Evolutionary conservation across 2,329 filamentous ascomycete species (phyloP).

Genomic region (Ceratocystis lukuohia): DNA sequence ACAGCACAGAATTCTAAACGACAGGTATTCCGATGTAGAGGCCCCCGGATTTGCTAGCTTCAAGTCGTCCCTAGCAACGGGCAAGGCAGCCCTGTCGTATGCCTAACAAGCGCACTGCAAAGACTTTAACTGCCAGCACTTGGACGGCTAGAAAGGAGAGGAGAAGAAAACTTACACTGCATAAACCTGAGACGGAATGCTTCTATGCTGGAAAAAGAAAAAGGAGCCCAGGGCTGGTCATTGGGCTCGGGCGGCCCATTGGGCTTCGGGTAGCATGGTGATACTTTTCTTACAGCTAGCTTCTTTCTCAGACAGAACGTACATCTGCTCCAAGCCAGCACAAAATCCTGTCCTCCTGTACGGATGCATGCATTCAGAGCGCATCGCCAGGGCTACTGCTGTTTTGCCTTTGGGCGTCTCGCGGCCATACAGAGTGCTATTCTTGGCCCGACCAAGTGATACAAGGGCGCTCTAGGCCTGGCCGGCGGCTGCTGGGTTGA

Average conservation of each 20-base stretch:
- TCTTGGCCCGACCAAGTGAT: neutral
- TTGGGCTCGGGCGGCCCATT: neutral
- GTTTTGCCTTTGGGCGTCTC: neutral
- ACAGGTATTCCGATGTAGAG: neutral
- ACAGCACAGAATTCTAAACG: slow-evolving; percentile 2
- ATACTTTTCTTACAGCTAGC: neutral
- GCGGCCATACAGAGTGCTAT: neutral
- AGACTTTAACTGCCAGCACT: neutral
- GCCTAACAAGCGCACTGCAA: slow-evolving; percentile 1
- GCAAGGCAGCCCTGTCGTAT: slow-evolving; percentile 2
- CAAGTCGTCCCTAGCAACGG: slow-evolving; percentile 3
- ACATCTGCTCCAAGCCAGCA: neutral
- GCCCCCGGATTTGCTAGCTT: neutral
- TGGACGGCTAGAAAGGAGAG: neutral
- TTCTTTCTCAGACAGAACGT: neutral
- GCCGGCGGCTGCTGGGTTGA: neutral
- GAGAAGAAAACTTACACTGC: neutral
- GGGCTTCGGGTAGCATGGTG: neutral
- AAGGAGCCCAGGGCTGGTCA: neutral
- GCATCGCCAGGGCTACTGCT: neutral
- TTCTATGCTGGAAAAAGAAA: neutral
- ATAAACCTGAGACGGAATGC: neutral
- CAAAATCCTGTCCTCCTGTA: neutral
- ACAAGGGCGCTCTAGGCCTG: neutral
- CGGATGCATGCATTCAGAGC: neutral